These are phyloP conservation scores for Aspergillus homomorphus DNA, from an alignment of 495 filamentous ascomycete genomes.

Conservation along the genomic window DNA sequence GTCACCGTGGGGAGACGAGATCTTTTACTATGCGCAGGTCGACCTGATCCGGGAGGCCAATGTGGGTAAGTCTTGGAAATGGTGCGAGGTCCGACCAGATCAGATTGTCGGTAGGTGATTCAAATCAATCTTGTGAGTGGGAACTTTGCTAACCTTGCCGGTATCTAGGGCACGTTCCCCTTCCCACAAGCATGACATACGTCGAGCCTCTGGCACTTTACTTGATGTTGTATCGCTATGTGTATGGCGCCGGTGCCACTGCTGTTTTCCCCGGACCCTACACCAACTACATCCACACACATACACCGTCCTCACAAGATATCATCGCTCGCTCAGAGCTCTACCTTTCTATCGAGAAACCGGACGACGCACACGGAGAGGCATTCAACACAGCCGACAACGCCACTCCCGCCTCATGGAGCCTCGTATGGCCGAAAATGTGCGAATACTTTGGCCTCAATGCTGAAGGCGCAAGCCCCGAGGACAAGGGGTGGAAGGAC, in stretches of 20 bases:
- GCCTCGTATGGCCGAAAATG: conserved; percentile 1
- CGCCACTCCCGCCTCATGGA: conserved; percentile 15
- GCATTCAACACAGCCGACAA: conserved; percentile 58
- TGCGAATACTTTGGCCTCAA: conserved; percentile 7
- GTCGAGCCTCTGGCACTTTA: conserved; percentile 38
- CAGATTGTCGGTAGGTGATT: conserved; percentile 40
- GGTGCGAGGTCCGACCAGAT: conserved; percentile 46
- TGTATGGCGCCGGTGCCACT: conserved; percentile 26
- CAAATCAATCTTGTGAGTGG: conserved; percentile 32
- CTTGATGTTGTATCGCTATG: conserved; percentile 33
- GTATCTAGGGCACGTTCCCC: conserved; percentile 12
- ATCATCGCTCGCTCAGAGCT: conserved; percentile 42
- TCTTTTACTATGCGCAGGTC: conserved; percentile 48
- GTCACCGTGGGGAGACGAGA: conserved; percentile 37
- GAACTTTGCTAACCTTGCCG: background rate
- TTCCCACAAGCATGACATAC: conserved; percentile 16
- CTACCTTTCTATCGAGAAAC: conserved; percentile 30
- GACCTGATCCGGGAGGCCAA: conserved; percentile 35
- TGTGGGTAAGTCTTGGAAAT: conserved; percentile 40
- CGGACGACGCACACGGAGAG: conserved; percentile 47
- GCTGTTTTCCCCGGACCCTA: conserved; percentile 37
- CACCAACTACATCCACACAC: conserved; percentile 18
- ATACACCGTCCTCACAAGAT: conserved; percentile 39
- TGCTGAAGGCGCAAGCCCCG: background rate
- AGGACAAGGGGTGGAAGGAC: conserved; percentile 1